Evolutionary conservation across 177 flowering plant species (phyloP).

Genomic region (Tripterygium wilfordii): DNA sequence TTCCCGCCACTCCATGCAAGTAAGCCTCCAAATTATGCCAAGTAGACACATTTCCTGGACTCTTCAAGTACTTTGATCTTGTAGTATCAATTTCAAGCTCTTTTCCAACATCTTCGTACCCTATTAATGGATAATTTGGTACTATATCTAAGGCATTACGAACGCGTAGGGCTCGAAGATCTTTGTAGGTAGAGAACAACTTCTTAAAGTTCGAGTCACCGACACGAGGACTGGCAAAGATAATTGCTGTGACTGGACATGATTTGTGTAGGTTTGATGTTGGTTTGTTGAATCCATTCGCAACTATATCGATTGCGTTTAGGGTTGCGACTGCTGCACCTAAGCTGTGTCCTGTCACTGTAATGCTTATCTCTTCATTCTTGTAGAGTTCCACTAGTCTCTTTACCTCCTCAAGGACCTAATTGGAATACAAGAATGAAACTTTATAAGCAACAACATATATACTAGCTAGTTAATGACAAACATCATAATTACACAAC

Average conservation of each 20-base stretch:
- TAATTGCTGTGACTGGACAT: conserved; percentile 58
- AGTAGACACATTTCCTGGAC: conserved; percentile 30
- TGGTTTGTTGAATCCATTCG: conserved; percentile 50
- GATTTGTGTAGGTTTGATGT: conserved; percentile 18
- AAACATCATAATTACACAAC: no score
- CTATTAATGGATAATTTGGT: conserved; percentile 57
- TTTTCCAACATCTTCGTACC: conserved; percentile 56
- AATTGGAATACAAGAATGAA: not conserved
- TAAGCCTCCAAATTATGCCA: conserved; percentile 71
- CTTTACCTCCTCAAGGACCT: conserved; percentile 65
- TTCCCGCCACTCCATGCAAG: conserved; percentile 65
- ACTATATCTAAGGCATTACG: conserved; percentile 54
- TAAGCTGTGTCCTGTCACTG: conserved; percentile 79
- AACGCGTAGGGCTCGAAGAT: conserved; percentile 41
- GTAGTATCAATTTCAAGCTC: conserved; percentile 52
- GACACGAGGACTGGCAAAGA: conserved; percentile 72
- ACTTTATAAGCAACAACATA: no score
- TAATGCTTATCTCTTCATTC: conserved; percentile 79
- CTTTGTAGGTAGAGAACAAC: conserved; percentile 18
- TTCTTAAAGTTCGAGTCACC: conserved; percentile 55
- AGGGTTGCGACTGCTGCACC: conserved; percentile 78
- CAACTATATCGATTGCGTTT: conserved; percentile 64
- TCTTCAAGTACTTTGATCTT: conserved; percentile 57
- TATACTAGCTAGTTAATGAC: no score
- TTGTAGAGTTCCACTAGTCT: conserved; percentile 56